phyloP scores from a whole-genome alignment of 108 stramenopile genomes.

The Nannochloropsis gaditana region DNA sequence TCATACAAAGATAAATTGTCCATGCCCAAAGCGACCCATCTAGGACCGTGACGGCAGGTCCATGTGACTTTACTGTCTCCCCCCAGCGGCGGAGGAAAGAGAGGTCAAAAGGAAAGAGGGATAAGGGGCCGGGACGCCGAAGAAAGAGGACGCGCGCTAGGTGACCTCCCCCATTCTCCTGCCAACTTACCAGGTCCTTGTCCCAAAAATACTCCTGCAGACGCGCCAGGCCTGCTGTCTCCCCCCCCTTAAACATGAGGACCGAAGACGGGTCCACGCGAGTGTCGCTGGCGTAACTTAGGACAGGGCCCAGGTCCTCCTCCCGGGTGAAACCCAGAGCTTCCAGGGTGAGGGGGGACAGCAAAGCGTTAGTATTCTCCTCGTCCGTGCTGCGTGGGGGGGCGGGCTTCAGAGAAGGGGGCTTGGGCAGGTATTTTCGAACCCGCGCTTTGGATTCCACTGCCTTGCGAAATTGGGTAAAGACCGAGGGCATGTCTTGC shows the following conservation, averaged over 20 bases:
- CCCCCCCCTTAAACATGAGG: constrained; percentile 76
- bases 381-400: constrained; percentile 40
- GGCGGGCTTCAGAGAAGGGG: constrained; percentile 57
- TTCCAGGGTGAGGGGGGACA: constrained; percentile 55
- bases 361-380: constrained; percentile 31
- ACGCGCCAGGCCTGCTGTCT: constrained; percentile 72
- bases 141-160: not conserved
- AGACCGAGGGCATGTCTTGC: constrained; percentile 68
- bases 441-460: constrained; percentile 64
- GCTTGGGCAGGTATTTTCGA: constrained; percentile 1
- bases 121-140: not conserved
- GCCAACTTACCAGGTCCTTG: constrained; percentile 59
- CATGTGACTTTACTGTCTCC: not conserved
- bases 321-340: constrained; percentile 68
- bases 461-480: constrained; percentile 83
- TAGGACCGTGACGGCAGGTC: no score
- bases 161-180: not conserved
- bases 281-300: not conserved
- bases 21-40: no score
- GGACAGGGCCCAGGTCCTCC: constrained; percentile 19
- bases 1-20: no score
- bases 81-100: not conserved
- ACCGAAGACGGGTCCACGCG: constrained; percentile 63
- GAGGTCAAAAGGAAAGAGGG: not conserved
- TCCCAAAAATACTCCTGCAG: constrained; percentile 84